Evolutionary conservation across 192 early-diverging fungal species (phyloP).

Genomic region (Mycoemilia scoparia): DNA sequence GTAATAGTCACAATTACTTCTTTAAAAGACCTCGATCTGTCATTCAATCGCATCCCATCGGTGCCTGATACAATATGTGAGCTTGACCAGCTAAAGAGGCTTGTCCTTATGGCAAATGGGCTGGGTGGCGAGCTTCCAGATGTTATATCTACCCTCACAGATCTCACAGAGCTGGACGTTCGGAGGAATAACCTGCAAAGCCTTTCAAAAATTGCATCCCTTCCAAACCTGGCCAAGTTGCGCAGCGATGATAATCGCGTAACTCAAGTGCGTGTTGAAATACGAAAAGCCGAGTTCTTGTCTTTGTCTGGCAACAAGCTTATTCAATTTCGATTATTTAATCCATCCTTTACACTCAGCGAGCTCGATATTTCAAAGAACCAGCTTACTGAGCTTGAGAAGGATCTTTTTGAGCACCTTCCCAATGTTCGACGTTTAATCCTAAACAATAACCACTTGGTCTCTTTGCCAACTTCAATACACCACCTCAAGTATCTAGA

Average conservation of each 20-base stretch:
- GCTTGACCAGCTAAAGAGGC: constrained; percentile 32
- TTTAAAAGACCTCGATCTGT: constrained; percentile 55
- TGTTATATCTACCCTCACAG: constrained; percentile 32
- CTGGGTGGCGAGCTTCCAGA: constrained; percentile 50
- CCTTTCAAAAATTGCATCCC: constrained; percentile 31
- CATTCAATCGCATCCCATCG: constrained; percentile 60
- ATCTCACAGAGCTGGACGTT: constrained; percentile 57
- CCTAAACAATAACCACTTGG: constrained; percentile 53
- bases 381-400: constrained; percentile 46
- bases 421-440: constrained; percentile 35
- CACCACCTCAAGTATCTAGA: constrained; percentile 32
- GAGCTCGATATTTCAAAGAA: constrained; percentile 42
- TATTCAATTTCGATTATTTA: constrained; percentile 39
- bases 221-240: constrained; percentile 39
- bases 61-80: constrained; percentile 57
- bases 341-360: constrained; percentile 21
- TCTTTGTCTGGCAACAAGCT: constrained; percentile 50
- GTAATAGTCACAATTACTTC: constrained; percentile 39
- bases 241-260: constrained; percentile 57
- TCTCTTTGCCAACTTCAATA: constrained; percentile 42
- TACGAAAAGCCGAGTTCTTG: constrained; percentile 33
- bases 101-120: constrained; percentile 60
- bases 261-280: constrained; percentile 38
- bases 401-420: constrained; percentile 38
- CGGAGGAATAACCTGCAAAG: constrained; percentile 64